phyloP scores from a whole-genome alignment of 2,329 filamentous ascomycete species.

The Fusarium odoratissimum region DNA sequence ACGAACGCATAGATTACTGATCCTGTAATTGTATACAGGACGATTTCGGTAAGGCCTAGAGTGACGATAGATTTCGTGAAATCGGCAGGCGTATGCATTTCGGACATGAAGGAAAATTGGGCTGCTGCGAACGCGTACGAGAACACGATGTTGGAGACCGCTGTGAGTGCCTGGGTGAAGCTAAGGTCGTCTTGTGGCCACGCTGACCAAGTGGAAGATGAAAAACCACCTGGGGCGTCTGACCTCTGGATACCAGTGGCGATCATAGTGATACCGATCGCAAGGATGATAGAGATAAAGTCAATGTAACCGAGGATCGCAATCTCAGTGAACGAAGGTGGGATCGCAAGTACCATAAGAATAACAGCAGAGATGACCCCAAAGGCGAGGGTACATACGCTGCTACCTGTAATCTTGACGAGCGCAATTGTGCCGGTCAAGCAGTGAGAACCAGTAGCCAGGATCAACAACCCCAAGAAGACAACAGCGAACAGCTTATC shows the following conservation, averaged over 20 bases:
- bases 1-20: conserved; percentile 76
- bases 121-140: conserved; percentile 69
- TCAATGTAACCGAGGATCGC: conserved; percentile 62
- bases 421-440: conserved; percentile 78
- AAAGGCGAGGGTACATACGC: conserved; percentile 58
- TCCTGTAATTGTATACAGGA: conserved; percentile 74
- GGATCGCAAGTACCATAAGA: conserved; percentile 58
- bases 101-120: conserved; percentile 64
- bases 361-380: conserved; percentile 59
- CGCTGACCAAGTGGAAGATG: conserved; percentile 54
- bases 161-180: conserved; percentile 68
- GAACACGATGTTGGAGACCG: conserved; percentile 75
- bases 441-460: conserved; percentile 77
- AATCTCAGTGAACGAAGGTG: conserved; percentile 61
- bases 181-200: conserved; percentile 58
- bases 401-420: conserved; percentile 70
- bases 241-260: conserved; percentile 65
- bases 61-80: conserved; percentile 67
- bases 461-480: conserved; percentile 72
- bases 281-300: conserved; percentile 71
- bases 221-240: conserved; percentile 46
- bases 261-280: conserved; percentile 74
- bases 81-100: conserved; percentile 61
- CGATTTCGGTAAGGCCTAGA: conserved; percentile 70
- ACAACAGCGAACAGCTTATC: conserved; percentile 67